A percentile compares a stretch with the other conserved stretches of the same genome.
These are phyloP conservation scores for Colletotrichum limetticola DNA, from an alignment of 2,329 filamentous ascomycete species.

Conservation along the genomic window DNA sequence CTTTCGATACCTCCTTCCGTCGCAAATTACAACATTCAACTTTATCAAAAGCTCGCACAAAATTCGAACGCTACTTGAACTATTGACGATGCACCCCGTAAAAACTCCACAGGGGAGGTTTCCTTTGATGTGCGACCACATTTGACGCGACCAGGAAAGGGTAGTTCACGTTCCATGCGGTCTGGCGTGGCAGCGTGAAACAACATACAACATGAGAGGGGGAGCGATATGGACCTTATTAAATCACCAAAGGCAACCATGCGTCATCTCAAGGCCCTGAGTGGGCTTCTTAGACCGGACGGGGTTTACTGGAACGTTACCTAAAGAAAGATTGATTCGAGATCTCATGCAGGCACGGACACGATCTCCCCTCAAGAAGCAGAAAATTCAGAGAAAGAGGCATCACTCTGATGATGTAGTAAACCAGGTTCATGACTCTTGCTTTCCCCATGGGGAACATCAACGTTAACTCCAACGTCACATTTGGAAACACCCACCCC, in stretches of 20 bases:
- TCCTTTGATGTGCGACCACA: too few relatives aligned
- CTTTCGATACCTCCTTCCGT: too few relatives aligned
- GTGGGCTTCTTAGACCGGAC: background rate
- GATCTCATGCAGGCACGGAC: background rate
- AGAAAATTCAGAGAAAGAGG: background rate
- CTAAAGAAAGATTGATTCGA: background rate
- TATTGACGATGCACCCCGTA: too few relatives aligned
- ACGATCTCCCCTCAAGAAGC: background rate
- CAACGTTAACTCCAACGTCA: background rate
- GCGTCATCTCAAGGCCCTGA: background rate
- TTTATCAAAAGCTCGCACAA: too few relatives aligned
- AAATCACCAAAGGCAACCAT: background rate
- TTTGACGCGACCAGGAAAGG: too few relatives aligned
- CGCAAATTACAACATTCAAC: too few relatives aligned
- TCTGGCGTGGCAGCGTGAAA: background rate
- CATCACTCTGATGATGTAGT: background rate
- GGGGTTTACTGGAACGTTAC: conserved; percentile 10
- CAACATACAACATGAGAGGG: background rate
- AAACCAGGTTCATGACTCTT: conserved; percentile 19
- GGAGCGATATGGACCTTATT: too few relatives aligned
- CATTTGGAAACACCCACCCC: background rate
- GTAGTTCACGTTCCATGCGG: background rate
- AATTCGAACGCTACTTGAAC: too few relatives aligned
- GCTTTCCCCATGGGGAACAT: conserved; percentile 23
- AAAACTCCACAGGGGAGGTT: too few relatives aligned